Percentiles rank a stretch among this genome's conserved stretches.
phyloP scores from a whole-genome alignment of 2,329 filamentous ascomycete genomes.

The Fusarium staphyleae region DNA sequence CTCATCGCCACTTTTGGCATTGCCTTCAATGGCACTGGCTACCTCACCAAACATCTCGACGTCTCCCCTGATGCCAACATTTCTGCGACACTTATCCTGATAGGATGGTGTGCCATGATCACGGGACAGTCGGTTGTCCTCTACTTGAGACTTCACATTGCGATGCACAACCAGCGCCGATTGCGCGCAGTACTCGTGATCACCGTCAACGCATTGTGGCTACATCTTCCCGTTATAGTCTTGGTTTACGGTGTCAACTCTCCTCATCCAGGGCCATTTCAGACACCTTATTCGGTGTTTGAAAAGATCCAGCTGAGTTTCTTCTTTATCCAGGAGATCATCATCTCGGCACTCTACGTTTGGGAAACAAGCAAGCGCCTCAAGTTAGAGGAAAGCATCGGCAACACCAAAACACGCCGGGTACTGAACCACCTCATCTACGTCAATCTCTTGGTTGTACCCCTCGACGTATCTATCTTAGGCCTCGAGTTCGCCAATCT shows the following conservation, averaged over 20 bases:
- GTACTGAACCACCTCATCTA: conserved; percentile 49
- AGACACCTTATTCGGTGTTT: conserved; percentile 51
- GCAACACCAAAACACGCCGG: conserved; percentile 18
- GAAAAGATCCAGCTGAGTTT: conserved; percentile 63
- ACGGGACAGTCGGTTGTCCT: conserved; percentile 68
- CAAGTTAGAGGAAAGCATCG: conserved; percentile 48
- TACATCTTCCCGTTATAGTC: conserved; percentile 62
- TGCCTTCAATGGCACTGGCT: conserved; percentile 51
- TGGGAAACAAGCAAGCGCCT: conserved; percentile 58
- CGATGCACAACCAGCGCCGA: conserved; percentile 58
- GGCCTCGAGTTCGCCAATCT: conserved; percentile 51
- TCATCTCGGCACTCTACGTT: conserved; percentile 62
- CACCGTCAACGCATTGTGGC: conserved; percentile 57
- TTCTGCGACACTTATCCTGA: conserved; percentile 41
- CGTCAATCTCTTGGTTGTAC: conserved; percentile 52
- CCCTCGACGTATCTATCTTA: conserved; percentile 47
- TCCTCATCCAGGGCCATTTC: conserved; percentile 28
- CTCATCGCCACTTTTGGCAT: conserved; percentile 45
- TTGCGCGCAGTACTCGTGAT: conserved; percentile 66
- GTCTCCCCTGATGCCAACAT: conserved; percentile 17
- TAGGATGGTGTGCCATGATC: conserved; percentile 57
- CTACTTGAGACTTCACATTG: conserved; percentile 67
- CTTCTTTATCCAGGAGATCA: conserved; percentile 62
- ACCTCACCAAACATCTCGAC: conserved; percentile 51
- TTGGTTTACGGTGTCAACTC: conserved; percentile 61